Evolutionary conservation across 805 yeast genomes (phyloP), one percentile per base, ranked within the genome.

Genomic region (Lipomyces yamadae): DNA sequence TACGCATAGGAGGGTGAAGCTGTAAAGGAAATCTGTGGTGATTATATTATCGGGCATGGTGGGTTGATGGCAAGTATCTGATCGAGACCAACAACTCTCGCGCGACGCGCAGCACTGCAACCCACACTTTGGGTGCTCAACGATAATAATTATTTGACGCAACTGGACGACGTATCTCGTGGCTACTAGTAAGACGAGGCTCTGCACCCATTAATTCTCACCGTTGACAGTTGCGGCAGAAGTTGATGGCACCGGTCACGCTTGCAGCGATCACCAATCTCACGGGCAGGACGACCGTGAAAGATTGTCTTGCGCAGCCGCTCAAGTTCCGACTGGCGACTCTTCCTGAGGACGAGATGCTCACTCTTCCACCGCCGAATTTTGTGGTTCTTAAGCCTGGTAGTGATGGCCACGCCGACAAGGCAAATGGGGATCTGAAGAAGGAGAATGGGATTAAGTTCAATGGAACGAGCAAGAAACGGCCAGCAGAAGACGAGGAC

Each of bases 231-330:
- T 42, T 3, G 48, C 13, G 18, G 48, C 24, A 42, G 48, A 42
- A 42, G 48, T 24, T 11, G n/a, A 64, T 64, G 67, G 62, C 61
- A 8, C 67, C 65, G 30, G 64, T 67, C 35, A 61, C 70, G 32
- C 32, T 67, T 33, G 29, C 70, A 30, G 69, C 70, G 30, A 67
- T 67, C 58, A 63, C 70, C 33, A 64, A 33, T 52, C 52, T 39
- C 13, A 60, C 52, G 30, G 59, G 56, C 24, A 35, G 62, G 50
- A 30, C 64, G n/a, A 18, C 66, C 2, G 70, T 62, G 39, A 32
- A 56, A 15, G 70, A 65, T 37, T 58, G 61, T 56, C 64, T 67
- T 6, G 63, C 69, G 56, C 65, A 58, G 24, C 70, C 70, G 42
- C 63, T 67, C 15, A 37, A 53, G 35, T 67, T 67, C 53, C 56